Evolutionary conservation across 2,329 filamentous ascomycete species (phyloP).

Genomic region (Epichloe sylvatica): DNA sequence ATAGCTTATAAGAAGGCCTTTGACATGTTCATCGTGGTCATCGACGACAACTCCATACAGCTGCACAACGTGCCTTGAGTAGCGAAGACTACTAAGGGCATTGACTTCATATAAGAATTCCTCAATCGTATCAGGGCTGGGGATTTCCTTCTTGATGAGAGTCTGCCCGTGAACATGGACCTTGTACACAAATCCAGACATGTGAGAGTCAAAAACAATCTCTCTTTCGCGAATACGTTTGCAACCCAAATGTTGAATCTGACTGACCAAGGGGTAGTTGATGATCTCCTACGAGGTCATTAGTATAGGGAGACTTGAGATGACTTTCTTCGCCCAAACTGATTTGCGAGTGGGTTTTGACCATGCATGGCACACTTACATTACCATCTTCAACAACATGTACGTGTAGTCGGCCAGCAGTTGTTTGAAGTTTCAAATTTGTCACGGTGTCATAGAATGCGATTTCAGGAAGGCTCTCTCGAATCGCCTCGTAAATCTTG

Average conservation of each 20-base stretch:
- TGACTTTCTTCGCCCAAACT: not conserved
- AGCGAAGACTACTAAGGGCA: conserved; percentile 64
- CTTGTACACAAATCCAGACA: conserved; percentile 96
- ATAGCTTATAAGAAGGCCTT: conserved; percentile 79
- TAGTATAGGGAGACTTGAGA: not conserved
- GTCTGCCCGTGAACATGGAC: conserved; percentile 53
- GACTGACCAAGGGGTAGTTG: conserved; percentile 58
- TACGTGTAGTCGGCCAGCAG: conserved; percentile 75
- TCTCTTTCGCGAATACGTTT: conserved; percentile 55
- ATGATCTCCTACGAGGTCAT: conserved; percentile 57
- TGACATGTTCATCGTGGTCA: conserved; percentile 69
- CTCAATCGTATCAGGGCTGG: conserved; percentile 84
- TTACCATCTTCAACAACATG: conserved; percentile 96
- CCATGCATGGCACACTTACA: conserved; percentile 25
- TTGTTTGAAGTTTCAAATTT: conserved; percentile 85
- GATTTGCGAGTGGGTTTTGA: not conserved
- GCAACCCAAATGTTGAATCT: conserved; percentile 60
- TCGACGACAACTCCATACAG: conserved; percentile 84
- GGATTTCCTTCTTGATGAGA: conserved; percentile 96
- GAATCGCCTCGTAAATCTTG: conserved; percentile 87
- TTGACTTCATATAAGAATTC: conserved; percentile 98
- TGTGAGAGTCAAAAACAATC: conserved; percentile 75
- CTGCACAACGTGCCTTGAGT: conserved; percentile 63
- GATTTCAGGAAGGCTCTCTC: conserved; percentile 82
- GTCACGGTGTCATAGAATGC: conserved; percentile 94